Percentiles rank a stretch among this genome's conserved stretches.
Evolutionary conservation across 2,329 filamentous ascomycete species (phyloP).

Genomic region (Hypoxylon sp.): DNA sequence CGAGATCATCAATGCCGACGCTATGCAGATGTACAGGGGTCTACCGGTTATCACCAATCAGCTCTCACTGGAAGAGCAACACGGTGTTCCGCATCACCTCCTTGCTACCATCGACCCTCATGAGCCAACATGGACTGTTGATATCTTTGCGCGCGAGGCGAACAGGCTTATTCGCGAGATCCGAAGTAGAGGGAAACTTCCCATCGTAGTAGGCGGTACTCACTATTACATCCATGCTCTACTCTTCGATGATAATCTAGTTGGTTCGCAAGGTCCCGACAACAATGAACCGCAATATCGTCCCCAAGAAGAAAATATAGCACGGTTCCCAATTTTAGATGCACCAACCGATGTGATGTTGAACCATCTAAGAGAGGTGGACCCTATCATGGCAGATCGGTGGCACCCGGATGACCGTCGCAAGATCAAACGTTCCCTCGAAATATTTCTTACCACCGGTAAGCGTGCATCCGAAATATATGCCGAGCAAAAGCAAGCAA

Average conservation of each 20-base stretch:
- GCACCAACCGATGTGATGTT: constrained; percentile 76
- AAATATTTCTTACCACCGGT: constrained; percentile 88
- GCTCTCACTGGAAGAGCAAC: constrained; percentile 76
- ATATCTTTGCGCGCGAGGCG: constrained; percentile 77
- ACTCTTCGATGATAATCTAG: constrained; percentile 78
- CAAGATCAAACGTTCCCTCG: constrained; percentile 88
- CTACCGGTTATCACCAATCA: constrained; percentile 97
- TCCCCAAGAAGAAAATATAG: constrained; percentile 48
- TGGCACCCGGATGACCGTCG: constrained; percentile 96
- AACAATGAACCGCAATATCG: constrained; percentile 50
- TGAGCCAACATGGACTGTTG: constrained; percentile 84
- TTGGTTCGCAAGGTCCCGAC: constrained; percentile 49
- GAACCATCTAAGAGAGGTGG: constrained; percentile 77
- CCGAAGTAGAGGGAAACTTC: constrained; percentile 77
- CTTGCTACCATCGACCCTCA: constrained; percentile 79
- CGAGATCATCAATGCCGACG: constrained; percentile 96
- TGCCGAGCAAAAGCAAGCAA: constrained; percentile 70
- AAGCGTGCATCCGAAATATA: constrained; percentile 87
- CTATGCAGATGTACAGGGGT: constrained; percentile 95
- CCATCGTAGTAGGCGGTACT: constrained; percentile 92
- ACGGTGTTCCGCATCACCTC: constrained; percentile 86
- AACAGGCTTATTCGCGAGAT: constrained; percentile 78
- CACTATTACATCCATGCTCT: constrained; percentile 95
- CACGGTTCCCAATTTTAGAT: constrained; percentile 74
- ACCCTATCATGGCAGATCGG: constrained; percentile 85